A percentile compares a stretch with the other conserved stretches of the same genome.
These are phyloP conservation scores for Thymus mandschuricus DNA, from an alignment of 257 asterid genomes.

Conservation along the genomic window DNA sequence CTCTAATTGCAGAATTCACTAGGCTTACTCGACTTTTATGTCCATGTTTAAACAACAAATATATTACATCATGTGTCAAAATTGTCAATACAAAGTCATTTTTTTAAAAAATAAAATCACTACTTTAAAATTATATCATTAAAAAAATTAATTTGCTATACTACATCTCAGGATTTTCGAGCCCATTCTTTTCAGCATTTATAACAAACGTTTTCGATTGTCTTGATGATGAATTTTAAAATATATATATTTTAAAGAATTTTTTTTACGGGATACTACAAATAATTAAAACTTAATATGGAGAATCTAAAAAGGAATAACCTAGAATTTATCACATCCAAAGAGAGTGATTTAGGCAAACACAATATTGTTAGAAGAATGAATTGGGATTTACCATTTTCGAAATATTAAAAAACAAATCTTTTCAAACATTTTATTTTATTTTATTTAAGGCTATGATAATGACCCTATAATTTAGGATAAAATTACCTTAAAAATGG, in stretches of 20 bases:
- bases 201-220: too few species aligned
- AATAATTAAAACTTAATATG: neutral
- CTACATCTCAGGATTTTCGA: too few species aligned
- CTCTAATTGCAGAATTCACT: neutral
- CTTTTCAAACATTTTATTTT: neutral
- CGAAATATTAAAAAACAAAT: neutral
- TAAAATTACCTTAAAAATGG: conserved; percentile 22
- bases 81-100: neutral
- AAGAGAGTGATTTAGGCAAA: conserved; percentile 23
- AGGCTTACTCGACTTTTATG: neutral
- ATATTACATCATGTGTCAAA: neutral
- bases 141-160: too few species aligned
- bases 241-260: too few species aligned
- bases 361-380: conserved; percentile 14
- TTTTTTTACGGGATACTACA: too few species aligned
- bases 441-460: neutral
- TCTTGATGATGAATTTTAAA: too few species aligned
- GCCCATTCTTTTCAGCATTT: too few species aligned
- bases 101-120: too few species aligned
- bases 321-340: neutral
- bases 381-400: conserved; percentile 24
- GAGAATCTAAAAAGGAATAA: neutral
- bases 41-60: neutral
- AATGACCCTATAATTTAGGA: conserved; percentile 21
- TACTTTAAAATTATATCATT: too few species aligned